A percentile compares a stretch with the other conserved stretches of the same genome.
Evolutionary conservation across 73 alveolate species (phyloP).

Genomic region (Paramecium caudatum): DNA sequence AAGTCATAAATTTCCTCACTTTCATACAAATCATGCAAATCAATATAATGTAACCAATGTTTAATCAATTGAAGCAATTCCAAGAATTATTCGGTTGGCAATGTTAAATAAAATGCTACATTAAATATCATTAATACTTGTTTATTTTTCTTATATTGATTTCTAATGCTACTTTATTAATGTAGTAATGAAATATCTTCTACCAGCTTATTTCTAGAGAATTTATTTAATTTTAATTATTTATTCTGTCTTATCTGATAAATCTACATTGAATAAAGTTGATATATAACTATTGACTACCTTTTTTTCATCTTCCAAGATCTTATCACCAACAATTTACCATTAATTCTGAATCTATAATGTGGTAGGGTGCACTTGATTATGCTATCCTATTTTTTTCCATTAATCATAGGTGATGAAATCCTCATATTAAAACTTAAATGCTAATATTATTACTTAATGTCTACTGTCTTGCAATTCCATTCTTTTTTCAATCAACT

Average conservation of each 20-base stretch:
- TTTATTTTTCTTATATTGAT: constrained; percentile 35
- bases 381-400: constrained; percentile 12
- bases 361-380: neutral
- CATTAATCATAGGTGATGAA: constrained; percentile 26
- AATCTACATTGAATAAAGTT: neutral
- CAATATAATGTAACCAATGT: constrained; percentile 51
- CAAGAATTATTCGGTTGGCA: neutral
- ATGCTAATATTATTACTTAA: neutral
- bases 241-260: constrained; percentile 11
- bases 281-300: neutral
- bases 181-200: constrained; percentile 31
- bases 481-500: constrained; percentile 56
- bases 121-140: neutral
- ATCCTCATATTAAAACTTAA: constrained; percentile 5
- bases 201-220: constrained; percentile 44
- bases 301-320: constrained; percentile 24
- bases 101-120: constrained; percentile 34
- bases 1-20: constrained; percentile 52
- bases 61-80: neutral
- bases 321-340: constrained; percentile 56
- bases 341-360: neutral
- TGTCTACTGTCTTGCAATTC: constrained; percentile 32
- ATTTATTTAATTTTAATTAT: constrained; percentile 5
- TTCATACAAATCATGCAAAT: constrained; percentile 40
- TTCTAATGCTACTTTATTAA: neutral